A percentile compares a stretch with the other conserved stretches of the same genome.
These are phyloP conservation scores for Didymellaceae sp. DNA, from an alignment of 2,329 filamentous ascomycete species.

Conservation along the genomic window DNA sequence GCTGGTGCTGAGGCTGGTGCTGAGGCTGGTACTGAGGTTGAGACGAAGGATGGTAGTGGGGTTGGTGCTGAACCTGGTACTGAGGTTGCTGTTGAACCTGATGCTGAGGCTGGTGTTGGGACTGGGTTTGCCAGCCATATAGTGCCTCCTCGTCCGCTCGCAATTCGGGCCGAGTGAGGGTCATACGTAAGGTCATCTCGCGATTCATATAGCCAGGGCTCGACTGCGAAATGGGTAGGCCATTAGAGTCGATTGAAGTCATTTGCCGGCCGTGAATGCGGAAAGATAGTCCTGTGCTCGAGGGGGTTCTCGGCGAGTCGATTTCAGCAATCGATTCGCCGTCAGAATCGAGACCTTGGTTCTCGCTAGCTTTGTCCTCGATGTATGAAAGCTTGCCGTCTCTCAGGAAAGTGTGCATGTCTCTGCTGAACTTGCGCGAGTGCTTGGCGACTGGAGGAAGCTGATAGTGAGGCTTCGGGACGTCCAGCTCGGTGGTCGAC, in stretches of 20 bases:
- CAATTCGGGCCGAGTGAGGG: constrained; percentile 86
- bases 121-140: constrained; percentile 68
- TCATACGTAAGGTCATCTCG: constrained; percentile 97
- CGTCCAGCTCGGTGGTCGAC: constrained; percentile 50
- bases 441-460: constrained; percentile 47
- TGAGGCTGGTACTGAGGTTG: not conserved
- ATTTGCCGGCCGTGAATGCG: constrained; percentile 39
- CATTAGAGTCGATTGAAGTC: constrained; percentile 42
- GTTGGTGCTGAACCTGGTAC: constrained; percentile 3
- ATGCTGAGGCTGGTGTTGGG: constrained; percentile 1
- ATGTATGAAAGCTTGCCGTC: constrained; percentile 61
- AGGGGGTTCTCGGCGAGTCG: constrained; percentile 48
- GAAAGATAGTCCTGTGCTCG: constrained; percentile 44
- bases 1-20: constrained; percentile 5
- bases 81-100: constrained; percentile 1
- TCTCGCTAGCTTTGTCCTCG: constrained; percentile 39
- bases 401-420: constrained; percentile 63
- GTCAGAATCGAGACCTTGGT: constrained; percentile 42
- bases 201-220: constrained; percentile 57
- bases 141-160: constrained; percentile 75
- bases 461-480: constrained; percentile 32
- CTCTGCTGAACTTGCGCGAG: constrained; percentile 55
- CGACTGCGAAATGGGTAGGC: constrained; percentile 32
- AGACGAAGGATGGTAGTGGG: no score
- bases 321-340: constrained; percentile 42